phyloP scores from a whole-genome alignment of 495 filamentous ascomycete species.

The Aspergillus wentii region DNA sequence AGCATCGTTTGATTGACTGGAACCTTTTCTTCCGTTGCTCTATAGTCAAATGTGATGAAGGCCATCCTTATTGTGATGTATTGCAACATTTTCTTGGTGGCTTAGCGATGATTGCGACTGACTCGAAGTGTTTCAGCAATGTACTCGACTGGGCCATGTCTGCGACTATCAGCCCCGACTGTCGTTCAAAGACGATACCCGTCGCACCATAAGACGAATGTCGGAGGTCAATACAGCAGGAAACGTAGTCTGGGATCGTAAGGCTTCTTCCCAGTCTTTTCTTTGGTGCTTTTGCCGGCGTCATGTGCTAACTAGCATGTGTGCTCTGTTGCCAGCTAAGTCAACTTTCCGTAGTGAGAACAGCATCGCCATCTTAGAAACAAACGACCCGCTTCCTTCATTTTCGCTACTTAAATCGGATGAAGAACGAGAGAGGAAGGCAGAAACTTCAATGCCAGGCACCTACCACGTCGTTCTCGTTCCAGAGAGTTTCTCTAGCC shows the following conservation, averaged over 20 bases:
- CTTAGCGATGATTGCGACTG: too few species aligned
- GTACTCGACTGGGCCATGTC: slow-evolving; percentile 48
- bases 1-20: too few species aligned
- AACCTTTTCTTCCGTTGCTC: slow-evolving; percentile 4
- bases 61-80: slow-evolving; percentile 49
- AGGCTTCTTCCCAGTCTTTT: slow-evolving; percentile 8
- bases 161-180: slow-evolving; percentile 55
- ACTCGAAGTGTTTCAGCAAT: slow-evolving; percentile 38
- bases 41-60: slow-evolving; percentile 49
- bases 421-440: slow-evolving; percentile 57
- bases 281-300: background rate
- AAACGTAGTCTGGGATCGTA: slow-evolving; percentile 53
- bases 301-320: slow-evolving; percentile 1
- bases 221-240: slow-evolving; percentile 44
- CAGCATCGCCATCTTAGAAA: background rate
- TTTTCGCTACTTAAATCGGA: slow-evolving; percentile 54
- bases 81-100: slow-evolving; percentile 13
- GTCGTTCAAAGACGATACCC: slow-evolving; percentile 52
- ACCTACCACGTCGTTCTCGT: slow-evolving; percentile 54
- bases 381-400: slow-evolving; percentile 40
- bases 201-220: slow-evolving; percentile 51
- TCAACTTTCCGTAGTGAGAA: too few species aligned
- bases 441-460: slow-evolving; percentile 45
- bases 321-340: slow-evolving; percentile 3
- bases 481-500: slow-evolving; percentile 48